A percentile compares a stretch with the other conserved stretches of the same genome.
Conservation (phyloP, 331 rosid species). For the Spiraea crenata region DNA sequence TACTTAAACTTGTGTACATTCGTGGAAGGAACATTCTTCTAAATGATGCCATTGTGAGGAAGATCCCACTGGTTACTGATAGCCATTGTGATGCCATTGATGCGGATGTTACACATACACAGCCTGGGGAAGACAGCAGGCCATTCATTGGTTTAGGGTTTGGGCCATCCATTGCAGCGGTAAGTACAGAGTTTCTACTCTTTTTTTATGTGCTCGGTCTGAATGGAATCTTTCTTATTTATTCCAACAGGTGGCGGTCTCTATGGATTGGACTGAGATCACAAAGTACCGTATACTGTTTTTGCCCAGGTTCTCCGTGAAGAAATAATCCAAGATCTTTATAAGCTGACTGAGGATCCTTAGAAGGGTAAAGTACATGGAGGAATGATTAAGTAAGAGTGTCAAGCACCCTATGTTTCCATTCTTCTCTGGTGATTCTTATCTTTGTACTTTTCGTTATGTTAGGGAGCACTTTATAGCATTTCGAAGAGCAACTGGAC, state of each 20-base stretch:
- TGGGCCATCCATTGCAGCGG: slow-evolving; percentile 88
- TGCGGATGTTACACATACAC: slow-evolving; percentile 50
- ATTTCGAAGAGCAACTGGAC: slow-evolving; percentile 32
- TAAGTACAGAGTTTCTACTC: slow-evolving; percentile 18
- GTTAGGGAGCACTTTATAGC: slow-evolving; percentile 60
- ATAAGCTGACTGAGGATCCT: slow-evolving; percentile 25
- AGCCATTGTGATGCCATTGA: slow-evolving; percentile 42
- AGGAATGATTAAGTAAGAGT: slow-evolving; percentile 66
- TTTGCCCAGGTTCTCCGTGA: slow-evolving; percentile 60
- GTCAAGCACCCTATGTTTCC: too few relatives aligned
- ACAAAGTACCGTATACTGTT: slow-evolving; percentile 62
- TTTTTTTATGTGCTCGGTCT: too few relatives aligned
- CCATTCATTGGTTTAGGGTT: slow-evolving; percentile 84
- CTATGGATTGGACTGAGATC: slow-evolving; percentile 85
- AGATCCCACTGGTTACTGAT: slow-evolving; percentile 39
- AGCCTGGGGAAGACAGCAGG: slow-evolving; percentile 37
- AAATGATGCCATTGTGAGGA: slow-evolving; percentile 34
- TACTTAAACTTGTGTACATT: slow-evolving; percentile 22
- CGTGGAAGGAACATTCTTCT: slow-evolving; percentile 50
- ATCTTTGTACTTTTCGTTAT: too few relatives aligned
- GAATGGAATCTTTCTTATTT: background rate
- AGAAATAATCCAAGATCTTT: slow-evolving; percentile 77
- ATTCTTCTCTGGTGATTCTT: too few relatives aligned
- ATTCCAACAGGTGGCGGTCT: slow-evolving; percentile 70
- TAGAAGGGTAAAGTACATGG: slow-evolving; percentile 35